phyloP scores from a whole-genome alignment of 495 filamentous ascomycete species.

The Melanomma pulvis-pyrius region DNA sequence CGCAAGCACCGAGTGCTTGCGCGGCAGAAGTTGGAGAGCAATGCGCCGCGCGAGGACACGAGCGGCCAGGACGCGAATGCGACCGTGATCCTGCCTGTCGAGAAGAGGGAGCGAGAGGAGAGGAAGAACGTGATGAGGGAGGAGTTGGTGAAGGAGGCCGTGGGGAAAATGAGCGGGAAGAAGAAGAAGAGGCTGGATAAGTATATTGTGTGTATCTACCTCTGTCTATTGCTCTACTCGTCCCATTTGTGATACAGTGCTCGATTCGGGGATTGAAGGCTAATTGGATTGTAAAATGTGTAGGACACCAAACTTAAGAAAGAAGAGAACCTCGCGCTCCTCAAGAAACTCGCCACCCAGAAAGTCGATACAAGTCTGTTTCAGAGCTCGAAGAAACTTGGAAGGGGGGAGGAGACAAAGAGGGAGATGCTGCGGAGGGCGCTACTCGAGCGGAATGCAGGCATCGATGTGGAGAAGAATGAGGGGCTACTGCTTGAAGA shows the following conservation, averaged over 20 bases:
- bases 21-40: conserved; percentile 49
- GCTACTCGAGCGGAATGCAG: conserved; percentile 60
- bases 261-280: no score
- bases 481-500: conserved; percentile 52
- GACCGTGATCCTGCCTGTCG: conserved; percentile 66
- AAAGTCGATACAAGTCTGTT: conserved; percentile 83
- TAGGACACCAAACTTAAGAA: conserved; percentile 90
- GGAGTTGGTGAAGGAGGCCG: conserved; percentile 56
- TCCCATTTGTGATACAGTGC: no score
- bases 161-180: conserved; percentile 80
- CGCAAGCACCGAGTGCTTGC: conserved; percentile 74
- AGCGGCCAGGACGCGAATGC: conserved; percentile 65
- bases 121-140: conserved; percentile 69
- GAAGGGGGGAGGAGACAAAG: conserved; percentile 66
- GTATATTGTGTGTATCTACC: conserved; percentile 69
- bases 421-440: conserved; percentile 64
- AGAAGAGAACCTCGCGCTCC: conserved; percentile 83
- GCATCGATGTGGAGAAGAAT: conserved; percentile 56
- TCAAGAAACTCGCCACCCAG: conserved; percentile 75
- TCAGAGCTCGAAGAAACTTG: conserved; percentile 73
- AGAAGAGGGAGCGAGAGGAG: conserved; percentile 68
- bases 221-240: background rate
- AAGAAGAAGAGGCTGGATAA: conserved; percentile 95
- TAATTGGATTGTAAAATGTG: no score
- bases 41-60: conserved; percentile 27